phyloP scores from a whole-genome alignment of 805 yeast genomes.

The Lipomyces mesembrius region DNA sequence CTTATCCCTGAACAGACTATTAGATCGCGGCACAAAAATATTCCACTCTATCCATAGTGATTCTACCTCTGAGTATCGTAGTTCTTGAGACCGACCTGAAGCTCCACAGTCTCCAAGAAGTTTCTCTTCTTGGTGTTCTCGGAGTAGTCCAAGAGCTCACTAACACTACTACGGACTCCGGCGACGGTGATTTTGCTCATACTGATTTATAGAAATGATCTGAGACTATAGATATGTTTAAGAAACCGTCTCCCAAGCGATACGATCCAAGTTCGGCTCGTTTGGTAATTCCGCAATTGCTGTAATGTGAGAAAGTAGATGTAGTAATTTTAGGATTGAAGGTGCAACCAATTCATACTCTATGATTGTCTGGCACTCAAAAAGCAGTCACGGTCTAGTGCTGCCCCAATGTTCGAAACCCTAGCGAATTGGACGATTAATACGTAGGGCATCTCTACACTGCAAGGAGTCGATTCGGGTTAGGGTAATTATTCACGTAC shows the following conservation, averaged over 20 bases:
- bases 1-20: conserved; percentile 69
- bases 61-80: conserved; percentile 95
- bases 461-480: too few relatives aligned
- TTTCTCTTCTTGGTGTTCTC: conserved; percentile 95
- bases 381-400: conserved; percentile 28
- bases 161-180: conserved; percentile 96
- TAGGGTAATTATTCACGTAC: too few relatives aligned
- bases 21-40: not conserved
- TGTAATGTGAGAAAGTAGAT: not conserved
- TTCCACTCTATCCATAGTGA: not conserved
- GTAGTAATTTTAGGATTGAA: not conserved
- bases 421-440: too few relatives aligned
- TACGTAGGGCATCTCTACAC: too few relatives aligned
- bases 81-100: conserved; percentile 99
- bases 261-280: conserved; percentile 14
- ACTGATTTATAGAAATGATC: conserved; percentile 9
- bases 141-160: conserved; percentile 86
- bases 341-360: too few relatives aligned
- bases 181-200: conserved; percentile 74
- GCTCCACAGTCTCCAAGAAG: conserved; percentile 99
- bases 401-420: too few relatives aligned
- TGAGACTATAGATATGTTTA: not conserved
- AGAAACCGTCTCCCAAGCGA: conserved; percentile 38
- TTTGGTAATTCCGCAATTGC: conserved; percentile 33
- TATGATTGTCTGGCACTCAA: too few relatives aligned